Percentiles rank a stretch among this genome's conserved stretches.
These are phyloP conservation scores for Xylaria sp. DNA, from an alignment of 2,329 filamentous ascomycete genomes.

Conservation along the genomic window DNA sequence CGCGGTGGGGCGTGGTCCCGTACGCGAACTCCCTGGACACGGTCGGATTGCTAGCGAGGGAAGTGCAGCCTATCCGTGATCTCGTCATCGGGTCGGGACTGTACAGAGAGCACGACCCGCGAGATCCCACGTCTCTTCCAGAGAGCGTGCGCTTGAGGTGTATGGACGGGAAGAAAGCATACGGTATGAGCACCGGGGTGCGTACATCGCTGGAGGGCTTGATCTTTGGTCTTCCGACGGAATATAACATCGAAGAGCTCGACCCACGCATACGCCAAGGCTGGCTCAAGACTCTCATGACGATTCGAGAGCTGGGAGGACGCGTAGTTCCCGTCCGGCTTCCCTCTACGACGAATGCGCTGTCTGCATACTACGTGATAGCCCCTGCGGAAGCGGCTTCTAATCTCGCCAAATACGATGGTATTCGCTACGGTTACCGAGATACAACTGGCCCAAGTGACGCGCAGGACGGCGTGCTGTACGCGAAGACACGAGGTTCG, in stretches of 20 bases:
- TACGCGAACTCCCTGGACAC: constrained; percentile 96
- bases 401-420: constrained; percentile 96
- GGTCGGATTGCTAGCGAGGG: constrained; percentile 77
- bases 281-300: constrained; percentile 73
- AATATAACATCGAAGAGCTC: constrained; percentile 91
- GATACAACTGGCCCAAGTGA: constrained; percentile 58
- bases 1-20: constrained; percentile 85
- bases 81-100: constrained; percentile 63
- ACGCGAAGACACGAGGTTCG: constrained; percentile 76
- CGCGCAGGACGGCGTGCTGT: constrained; percentile 72
- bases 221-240: constrained; percentile 69
- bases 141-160: constrained; percentile 64
- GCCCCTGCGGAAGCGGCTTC: constrained; percentile 95
- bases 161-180: constrained; percentile 47
- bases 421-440: constrained; percentile 85
- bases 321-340: constrained; percentile 80
- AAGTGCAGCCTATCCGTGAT: constrained; percentile 62
- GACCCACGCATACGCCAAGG: constrained; percentile 73
- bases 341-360: constrained; percentile 83
- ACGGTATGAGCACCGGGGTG: constrained; percentile 29
- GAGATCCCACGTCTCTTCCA: constrained; percentile 80
- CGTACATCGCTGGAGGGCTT: constrained; percentile 50
- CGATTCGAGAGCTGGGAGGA: constrained; percentile 73
- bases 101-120: constrained; percentile 68
- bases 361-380: constrained; percentile 94